Evolutionary conservation across 2,329 filamentous ascomycete species (phyloP).

Genomic region (Ustulina deusta): DNA sequence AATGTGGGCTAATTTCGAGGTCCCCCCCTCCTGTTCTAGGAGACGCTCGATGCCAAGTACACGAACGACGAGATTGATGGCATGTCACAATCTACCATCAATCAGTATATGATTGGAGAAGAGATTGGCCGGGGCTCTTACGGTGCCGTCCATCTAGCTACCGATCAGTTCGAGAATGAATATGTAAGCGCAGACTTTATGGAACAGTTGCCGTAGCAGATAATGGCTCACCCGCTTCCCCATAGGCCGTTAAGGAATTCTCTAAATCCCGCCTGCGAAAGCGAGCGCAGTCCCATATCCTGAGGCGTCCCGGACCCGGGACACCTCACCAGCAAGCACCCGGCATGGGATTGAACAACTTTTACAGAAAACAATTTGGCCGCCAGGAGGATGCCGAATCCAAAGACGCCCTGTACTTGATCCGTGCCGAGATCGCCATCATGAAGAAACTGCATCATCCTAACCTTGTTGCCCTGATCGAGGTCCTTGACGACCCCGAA

Average conservation of each 20-base stretch:
- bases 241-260: constrained; percentile 94
- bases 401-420: constrained; percentile 80
- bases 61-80: constrained; percentile 87
- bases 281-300: constrained; percentile 88
- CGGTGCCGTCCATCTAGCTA: constrained; percentile 89
- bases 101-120: constrained; percentile 93
- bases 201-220: neutral
- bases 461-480: constrained; percentile 92
- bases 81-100: constrained; percentile 82
- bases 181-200: constrained; percentile 72
- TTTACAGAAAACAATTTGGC: constrained; percentile 50
- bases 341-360: constrained; percentile 45
- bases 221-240: constrained; percentile 36
- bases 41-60: constrained; percentile 92
- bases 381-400: constrained; percentile 69
- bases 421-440: constrained; percentile 96
- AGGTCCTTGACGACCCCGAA: constrained; percentile 94
- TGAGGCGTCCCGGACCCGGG: constrained; percentile 62
- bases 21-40: constrained; percentile 61
- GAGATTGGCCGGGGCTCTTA: constrained; percentile 98
- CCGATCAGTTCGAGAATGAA: constrained; percentile 91
- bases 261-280: constrained; percentile 92
- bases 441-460: constrained; percentile 99
- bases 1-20: constrained; percentile 24
- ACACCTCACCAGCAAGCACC: constrained; percentile 58